A percentile compares a stretch with the other conserved stretches of the same genome.
Evolutionary conservation across 805 yeast genomes (phyloP).

Genomic region (Monosporozyma aerobia): DNA sequence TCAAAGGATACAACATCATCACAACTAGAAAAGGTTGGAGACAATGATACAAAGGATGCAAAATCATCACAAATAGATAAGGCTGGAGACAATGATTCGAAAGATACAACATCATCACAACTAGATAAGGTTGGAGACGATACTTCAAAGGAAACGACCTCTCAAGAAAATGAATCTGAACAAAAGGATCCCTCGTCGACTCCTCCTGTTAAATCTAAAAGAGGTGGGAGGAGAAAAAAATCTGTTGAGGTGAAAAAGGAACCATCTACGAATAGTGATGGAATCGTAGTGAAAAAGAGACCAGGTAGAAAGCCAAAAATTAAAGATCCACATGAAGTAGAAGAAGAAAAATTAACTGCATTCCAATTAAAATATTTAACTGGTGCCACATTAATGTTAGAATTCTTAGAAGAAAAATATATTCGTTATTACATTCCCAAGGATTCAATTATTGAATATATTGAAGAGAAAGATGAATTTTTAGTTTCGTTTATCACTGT

Average conservation of each 20-base stretch:
- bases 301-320: slow-evolving; percentile 6
- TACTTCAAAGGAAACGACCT: neutral
- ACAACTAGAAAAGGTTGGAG: too few relatives aligned
- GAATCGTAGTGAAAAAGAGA: slow-evolving; percentile 2
- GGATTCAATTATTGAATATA: slow-evolving; percentile 58
- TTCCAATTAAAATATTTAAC: slow-evolving; percentile 64
- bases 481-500: slow-evolving; percentile 29
- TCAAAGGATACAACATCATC: too few relatives aligned
- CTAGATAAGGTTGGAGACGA: neutral
- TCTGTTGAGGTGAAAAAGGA: neutral
- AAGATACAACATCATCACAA: neutral
- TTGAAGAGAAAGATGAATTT: slow-evolving; percentile 21
- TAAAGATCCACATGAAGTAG: slow-evolving; percentile 23
- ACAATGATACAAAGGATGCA: too few relatives aligned
- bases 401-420: slow-evolving; percentile 70
- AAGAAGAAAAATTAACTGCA: slow-evolving; percentile 51
- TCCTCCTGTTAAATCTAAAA: neutral
- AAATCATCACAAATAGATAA: too few relatives aligned
- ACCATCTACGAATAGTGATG: neutral
- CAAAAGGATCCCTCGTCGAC: neutral
- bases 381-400: slow-evolving; percentile 72
- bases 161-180: too few relatives aligned
- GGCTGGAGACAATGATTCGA: neutral
- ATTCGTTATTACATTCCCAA: slow-evolving; percentile 70
- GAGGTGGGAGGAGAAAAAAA: neutral